Conservation (phyloP, 1,139 yeast genomes). For the Geotrichum histeridarum region DNA sequence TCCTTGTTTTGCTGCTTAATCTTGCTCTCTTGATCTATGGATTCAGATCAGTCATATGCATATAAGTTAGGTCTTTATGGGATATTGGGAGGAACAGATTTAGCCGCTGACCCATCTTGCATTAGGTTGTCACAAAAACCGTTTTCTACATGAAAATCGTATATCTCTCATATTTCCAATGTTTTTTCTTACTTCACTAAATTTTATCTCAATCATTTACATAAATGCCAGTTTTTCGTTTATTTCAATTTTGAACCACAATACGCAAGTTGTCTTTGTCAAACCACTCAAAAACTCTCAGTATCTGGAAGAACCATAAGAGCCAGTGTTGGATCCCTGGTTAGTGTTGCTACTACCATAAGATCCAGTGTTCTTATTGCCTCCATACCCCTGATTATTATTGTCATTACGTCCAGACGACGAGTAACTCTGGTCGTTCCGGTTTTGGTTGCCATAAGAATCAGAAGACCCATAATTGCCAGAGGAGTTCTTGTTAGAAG, state of each 20-base stretch:
- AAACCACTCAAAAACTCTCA: background rate
- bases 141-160: too few relatives aligned
- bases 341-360: conserved; percentile 22
- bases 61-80: too few relatives aligned
- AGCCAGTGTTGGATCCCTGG: background rate
- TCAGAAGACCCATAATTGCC: background rate
- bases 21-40: too few relatives aligned
- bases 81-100: too few relatives aligned
- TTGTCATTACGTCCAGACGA: conserved; percentile 11
- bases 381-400: conserved; percentile 22
- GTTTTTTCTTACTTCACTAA: too few relatives aligned
- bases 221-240: background rate
- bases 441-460: conserved; percentile 28
- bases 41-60: too few relatives aligned
- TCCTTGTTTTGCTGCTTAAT: too few relatives aligned
- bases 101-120: too few relatives aligned
- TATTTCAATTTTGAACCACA: background rate
- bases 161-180: too few relatives aligned
- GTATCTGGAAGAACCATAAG: too few relatives aligned
- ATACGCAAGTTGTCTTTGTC: background rate
- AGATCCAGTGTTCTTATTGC: conserved; percentile 15
- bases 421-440: background rate
- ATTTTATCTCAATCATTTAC: background rate
- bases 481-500: conserved; percentile 24
- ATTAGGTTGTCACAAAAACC: too few relatives aligned